Base-by-base conservation (phyloP, 176 grass and related monocot genomes). In the Thinopyrum elongatum region DNA sequence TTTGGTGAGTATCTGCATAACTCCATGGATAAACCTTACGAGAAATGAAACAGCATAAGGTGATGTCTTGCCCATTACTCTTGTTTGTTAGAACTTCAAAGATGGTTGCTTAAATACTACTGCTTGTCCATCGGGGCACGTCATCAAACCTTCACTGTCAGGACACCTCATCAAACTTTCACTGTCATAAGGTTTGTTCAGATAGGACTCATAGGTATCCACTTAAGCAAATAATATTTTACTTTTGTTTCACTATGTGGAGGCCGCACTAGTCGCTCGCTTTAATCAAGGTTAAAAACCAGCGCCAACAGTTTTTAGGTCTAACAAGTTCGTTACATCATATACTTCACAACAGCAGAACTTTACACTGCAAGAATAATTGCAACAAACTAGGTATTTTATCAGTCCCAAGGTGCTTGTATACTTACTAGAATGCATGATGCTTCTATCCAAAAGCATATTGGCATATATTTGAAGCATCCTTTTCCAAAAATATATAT, bases 11-110 rank as follows among this genome's bases (percentile, higher is more conserved):
- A 91, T 59, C 16, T 76, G 47, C 76, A 81, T 80, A 12, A 59
- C 81, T 6, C 59, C 85, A 49, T 87, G 84, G 10, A 65, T 79
- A 14, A 63, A 81, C 11, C 85, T 83, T 44, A 83, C 21, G 23
- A 83, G 81, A n/a, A 86, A 71, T 26, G 46, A 23, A 59, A 69
- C 80, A 76, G n/a, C 72, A 70, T 88, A 82, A 83, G 80, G 62
- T 46, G 72, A 49, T 83, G 51, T 19, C 2, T 25, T 69, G 10
- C 62, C 86, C 80, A 88, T 83, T 46, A 21, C 29, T 31, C 23
- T 49, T 19, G 9, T 59, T 10, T 70, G 64, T 83, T 78, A 44
- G 34, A 78, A 59, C 27, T 70, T 76, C 61, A 58, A 77, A 51
- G 34, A 68, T 4, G 46, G 21, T 17, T 76, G 8, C 71, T 83